Conservation (phyloP, 768 basidiomycete species). For the Rhizopogon sp. region DNA sequence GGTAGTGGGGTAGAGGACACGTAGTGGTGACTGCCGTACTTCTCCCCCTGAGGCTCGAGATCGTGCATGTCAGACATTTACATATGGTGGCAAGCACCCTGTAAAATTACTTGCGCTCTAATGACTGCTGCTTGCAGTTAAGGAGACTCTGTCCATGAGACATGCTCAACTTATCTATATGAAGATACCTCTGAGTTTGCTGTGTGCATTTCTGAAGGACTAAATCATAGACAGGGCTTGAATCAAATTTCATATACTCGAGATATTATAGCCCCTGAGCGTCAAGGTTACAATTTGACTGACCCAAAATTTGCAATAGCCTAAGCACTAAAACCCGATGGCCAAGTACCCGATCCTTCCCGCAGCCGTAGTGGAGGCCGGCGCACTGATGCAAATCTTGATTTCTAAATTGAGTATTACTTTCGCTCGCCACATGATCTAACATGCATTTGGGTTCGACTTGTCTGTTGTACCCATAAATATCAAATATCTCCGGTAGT, state of each 20-base stretch:
- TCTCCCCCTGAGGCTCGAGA: slow-evolving; percentile 20
- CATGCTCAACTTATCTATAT: slow-evolving; percentile 65
- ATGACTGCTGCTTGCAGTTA: slow-evolving; percentile 42
- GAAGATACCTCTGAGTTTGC: slow-evolving; percentile 55
- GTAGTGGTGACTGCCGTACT: slow-evolving; percentile 16
- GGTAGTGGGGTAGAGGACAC: neutral
- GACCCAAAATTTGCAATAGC: slow-evolving; percentile 29
- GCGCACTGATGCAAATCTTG: slow-evolving; percentile 41
- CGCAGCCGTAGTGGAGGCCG: slow-evolving; percentile 36
- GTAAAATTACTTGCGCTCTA: slow-evolving; percentile 56
- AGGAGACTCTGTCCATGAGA: slow-evolving; percentile 53
- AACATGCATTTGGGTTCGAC: slow-evolving; percentile 34
- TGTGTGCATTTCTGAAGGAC: slow-evolving; percentile 53
- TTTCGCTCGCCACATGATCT: neutral
- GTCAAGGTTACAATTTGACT: slow-evolving; percentile 38
- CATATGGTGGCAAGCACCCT: neutral
- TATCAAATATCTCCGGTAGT: slow-evolving; percentile 39
- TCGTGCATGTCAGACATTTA: neutral
- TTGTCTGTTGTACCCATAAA: slow-evolving; percentile 33
- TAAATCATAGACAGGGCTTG: slow-evolving; percentile 36
- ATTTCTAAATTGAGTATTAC: slow-evolving; percentile 7
- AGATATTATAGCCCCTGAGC: slow-evolving; percentile 36
- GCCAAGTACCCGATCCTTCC: slow-evolving; percentile 32
- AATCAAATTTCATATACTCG: slow-evolving; percentile 28
- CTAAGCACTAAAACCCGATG: slow-evolving; percentile 22